Evolutionary conservation across 2,329 filamentous ascomycete genomes (phyloP).

Genomic region (Simplicillium aogashimaense): DNA sequence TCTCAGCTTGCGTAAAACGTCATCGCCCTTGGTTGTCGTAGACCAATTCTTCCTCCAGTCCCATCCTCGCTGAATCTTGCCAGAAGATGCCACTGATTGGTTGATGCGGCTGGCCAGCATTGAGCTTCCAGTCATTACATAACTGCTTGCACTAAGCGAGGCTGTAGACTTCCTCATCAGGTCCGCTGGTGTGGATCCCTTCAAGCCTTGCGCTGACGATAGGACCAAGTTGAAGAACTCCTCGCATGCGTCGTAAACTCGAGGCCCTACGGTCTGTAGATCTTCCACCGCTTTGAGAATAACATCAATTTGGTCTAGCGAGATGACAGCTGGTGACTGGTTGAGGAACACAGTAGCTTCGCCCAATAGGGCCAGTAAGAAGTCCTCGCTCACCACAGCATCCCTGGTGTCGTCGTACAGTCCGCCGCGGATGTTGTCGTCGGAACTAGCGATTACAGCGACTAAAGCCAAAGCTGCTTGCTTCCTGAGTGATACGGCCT

Average conservation of each 20-base stretch:
- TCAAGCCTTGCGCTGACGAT: constrained; percentile 54
- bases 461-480: constrained; percentile 65
- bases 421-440: constrained; percentile 85
- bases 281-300: constrained; percentile 74
- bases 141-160: constrained; percentile 48
- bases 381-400: constrained; percentile 81
- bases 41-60: constrained; percentile 74
- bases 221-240: constrained; percentile 71
- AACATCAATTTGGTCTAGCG: constrained; percentile 61
- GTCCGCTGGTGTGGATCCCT: constrained; percentile 53
- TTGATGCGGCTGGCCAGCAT: constrained; percentile 56
- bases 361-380: constrained; percentile 71
- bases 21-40: constrained; percentile 50
- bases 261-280: constrained; percentile 61
- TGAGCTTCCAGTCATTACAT: constrained; percentile 64
- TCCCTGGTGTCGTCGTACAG: constrained; percentile 74
- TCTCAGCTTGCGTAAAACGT: constrained; percentile 65
- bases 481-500: constrained; percentile 51
- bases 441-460: constrained; percentile 76
- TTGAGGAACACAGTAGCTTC: constrained; percentile 73
- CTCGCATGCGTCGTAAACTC: constrained; percentile 65
- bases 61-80: constrained; percentile 54
- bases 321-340: constrained; percentile 44
- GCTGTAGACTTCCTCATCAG: constrained; percentile 51
- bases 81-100: constrained; percentile 47